phyloP scores from a whole-genome alignment of 2,329 filamentous ascomycete species.

The Trichoderma oligosporum region DNA sequence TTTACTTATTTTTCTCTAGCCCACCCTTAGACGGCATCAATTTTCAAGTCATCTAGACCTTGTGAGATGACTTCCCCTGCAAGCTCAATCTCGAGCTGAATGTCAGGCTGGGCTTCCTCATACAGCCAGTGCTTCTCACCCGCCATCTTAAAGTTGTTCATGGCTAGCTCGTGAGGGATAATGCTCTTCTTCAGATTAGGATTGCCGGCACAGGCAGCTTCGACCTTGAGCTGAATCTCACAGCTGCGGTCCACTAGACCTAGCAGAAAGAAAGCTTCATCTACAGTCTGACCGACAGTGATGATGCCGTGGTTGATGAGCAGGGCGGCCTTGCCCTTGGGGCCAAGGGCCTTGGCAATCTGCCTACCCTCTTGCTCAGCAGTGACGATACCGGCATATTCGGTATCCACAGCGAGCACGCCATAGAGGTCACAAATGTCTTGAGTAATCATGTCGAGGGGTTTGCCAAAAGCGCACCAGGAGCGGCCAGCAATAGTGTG shows the following conservation, averaged over 20 bases:
- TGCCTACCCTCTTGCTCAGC: conserved; percentile 60
- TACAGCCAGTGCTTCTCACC: conserved; percentile 45
- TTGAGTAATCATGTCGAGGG: conserved; percentile 68
- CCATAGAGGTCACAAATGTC: conserved; percentile 64
- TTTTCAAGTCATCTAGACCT: conserved; percentile 26
- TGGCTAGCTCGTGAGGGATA: conserved; percentile 39
- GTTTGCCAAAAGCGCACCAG: conserved; percentile 61
- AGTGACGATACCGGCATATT: conserved; percentile 55
- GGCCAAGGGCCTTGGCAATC: conserved; percentile 60
- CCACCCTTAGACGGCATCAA: conserved; percentile 17
- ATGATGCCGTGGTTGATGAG: conserved; percentile 69
- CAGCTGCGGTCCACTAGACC: conserved; percentile 66
- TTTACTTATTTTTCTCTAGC: no score
- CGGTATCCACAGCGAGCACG: conserved; percentile 56
- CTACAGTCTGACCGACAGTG: conserved; percentile 67
- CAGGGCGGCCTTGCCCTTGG: conserved; percentile 56
- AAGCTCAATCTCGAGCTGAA: conserved; percentile 45
- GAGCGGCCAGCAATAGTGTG: conserved; percentile 65
- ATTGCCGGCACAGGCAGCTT: conserved; percentile 55
- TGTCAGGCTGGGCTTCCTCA: conserved; percentile 44
- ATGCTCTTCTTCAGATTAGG: conserved; percentile 40
- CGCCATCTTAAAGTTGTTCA: conserved; percentile 42
- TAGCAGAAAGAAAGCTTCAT: conserved; percentile 70
- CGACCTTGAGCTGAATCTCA: conserved; percentile 62
- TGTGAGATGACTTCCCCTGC: conserved; percentile 31